These are phyloP conservation scores for Fusarium tanahbumbuense DNA, from an alignment of 2,329 filamentous ascomycete genomes.

Conservation along the genomic window DNA sequence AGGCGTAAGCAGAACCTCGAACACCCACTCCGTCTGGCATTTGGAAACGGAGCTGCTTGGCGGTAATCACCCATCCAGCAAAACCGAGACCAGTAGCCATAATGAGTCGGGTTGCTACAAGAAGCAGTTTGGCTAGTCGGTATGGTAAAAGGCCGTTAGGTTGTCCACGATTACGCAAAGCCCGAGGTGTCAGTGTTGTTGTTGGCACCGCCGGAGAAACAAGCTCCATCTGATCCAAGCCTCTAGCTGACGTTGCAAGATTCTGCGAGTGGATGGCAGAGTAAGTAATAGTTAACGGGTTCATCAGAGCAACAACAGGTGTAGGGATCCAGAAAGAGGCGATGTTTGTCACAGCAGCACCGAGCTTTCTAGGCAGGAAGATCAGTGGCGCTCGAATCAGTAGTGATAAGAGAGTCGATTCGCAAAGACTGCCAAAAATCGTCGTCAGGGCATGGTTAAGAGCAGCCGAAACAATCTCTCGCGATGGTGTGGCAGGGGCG, in stretches of 20 bases:
- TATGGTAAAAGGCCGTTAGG: slow-evolving; percentile 80
- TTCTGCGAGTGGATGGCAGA: slow-evolving; percentile 92
- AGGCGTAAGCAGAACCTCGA: slow-evolving; percentile 90
- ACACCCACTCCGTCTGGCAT: slow-evolving; percentile 65
- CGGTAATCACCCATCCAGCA: slow-evolving; percentile 95
- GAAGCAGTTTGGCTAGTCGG: slow-evolving; percentile 87
- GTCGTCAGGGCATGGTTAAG: slow-evolving; percentile 84
- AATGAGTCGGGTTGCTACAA: slow-evolving; percentile 90
- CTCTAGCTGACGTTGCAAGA: slow-evolving; percentile 79
- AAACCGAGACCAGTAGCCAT: slow-evolving; percentile 92
- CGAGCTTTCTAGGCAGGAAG: slow-evolving; percentile 78
- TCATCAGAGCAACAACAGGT: slow-evolving; percentile 85
- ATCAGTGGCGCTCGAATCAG: slow-evolving; percentile 87
- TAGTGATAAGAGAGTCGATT: slow-evolving; percentile 85
- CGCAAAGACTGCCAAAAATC: slow-evolving; percentile 90
- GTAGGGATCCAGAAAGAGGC: slow-evolving; percentile 86
- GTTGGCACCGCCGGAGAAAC: slow-evolving; percentile 78
- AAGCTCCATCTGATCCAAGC: slow-evolving; percentile 84
- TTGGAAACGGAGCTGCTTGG: slow-evolving; percentile 77
- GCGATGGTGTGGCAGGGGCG: slow-evolving; percentile 79
- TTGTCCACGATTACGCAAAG: slow-evolving; percentile 58
- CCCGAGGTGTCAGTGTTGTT: slow-evolving; percentile 73
- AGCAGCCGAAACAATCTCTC: slow-evolving; percentile 85
- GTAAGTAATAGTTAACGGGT: slow-evolving; percentile 92
- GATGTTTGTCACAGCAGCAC: slow-evolving; percentile 74